Conservation (phyloP, 305 asterid genomes). For the Fraxinus latifolia region DNA sequence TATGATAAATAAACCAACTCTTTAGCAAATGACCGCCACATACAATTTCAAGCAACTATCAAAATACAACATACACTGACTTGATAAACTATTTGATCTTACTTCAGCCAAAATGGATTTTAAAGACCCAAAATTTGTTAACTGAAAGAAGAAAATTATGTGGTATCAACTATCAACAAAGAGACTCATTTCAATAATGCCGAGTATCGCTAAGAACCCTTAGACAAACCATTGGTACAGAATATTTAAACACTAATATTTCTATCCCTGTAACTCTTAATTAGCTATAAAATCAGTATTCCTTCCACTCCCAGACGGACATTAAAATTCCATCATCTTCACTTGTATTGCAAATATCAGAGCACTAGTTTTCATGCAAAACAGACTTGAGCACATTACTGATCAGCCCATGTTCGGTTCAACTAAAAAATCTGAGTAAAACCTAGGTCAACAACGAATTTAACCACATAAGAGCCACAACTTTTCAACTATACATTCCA, state of each 20-base stretch:
- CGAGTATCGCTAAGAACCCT: not conserved
- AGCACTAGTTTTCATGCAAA: not conserved
- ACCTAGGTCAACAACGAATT: not conserved
- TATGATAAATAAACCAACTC: not conserved
- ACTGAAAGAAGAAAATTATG: not conserved
- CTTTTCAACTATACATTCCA: not conserved
- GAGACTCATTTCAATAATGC: not conserved
- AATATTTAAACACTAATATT: not conserved
- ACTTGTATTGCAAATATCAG: not conserved
- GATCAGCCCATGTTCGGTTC: not conserved
- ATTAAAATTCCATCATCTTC: not conserved
- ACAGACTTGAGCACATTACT: not conserved
- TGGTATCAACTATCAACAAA: not conserved
- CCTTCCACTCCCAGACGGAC: not conserved
- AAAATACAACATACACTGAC: not conserved
- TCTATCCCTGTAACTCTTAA: not conserved
- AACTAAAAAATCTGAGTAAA: no score
- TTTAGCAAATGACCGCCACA: not conserved
- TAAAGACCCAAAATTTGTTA: slow-evolving; percentile 10
- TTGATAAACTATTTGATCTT: not conserved
- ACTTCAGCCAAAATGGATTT: not conserved
- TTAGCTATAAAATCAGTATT: not conserved
- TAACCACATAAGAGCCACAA: no score
- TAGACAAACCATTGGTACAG: not conserved
- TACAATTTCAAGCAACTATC: not conserved